phyloP scores from a whole-genome alignment of 805 yeast genomes.

The Yarrowia hollandica region DNA sequence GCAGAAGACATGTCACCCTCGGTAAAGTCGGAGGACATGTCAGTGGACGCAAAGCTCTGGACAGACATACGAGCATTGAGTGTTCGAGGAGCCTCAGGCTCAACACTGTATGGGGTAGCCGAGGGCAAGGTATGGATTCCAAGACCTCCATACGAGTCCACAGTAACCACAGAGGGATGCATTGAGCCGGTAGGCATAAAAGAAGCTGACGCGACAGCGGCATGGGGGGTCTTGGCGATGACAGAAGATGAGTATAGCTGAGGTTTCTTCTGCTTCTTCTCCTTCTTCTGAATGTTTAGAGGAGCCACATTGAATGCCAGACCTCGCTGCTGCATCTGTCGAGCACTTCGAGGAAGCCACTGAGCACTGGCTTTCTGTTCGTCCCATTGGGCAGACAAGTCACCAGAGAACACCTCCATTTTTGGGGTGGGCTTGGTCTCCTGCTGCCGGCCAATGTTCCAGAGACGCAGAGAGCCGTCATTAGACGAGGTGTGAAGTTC shows the following conservation, averaged over 20 bases:
- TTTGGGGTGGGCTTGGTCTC: background rate
- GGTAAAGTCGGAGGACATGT: slow-evolving; percentile 22
- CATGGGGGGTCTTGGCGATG: slow-evolving; percentile 13
- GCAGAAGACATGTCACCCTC: slow-evolving; percentile 21
- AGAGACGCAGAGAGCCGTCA: slow-evolving; percentile 68
- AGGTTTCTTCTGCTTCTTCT: background rate
- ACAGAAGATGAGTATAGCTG: background rate
- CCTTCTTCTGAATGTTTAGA: slow-evolving; percentile 23
- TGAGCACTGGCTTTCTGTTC: background rate
- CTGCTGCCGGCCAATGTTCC: slow-evolving; percentile 49
- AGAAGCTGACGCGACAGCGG: background rate
- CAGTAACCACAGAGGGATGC: slow-evolving; percentile 19
- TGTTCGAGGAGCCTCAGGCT: background rate
- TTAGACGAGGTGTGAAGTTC: slow-evolving; percentile 57
- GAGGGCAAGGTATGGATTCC: slow-evolving; percentile 18
- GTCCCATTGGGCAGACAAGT: slow-evolving; percentile 17
- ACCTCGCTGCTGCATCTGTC: slow-evolving; percentile 16
- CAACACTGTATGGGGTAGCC: background rate
- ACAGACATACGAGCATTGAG: slow-evolving; percentile 13
- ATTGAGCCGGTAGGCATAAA: slow-evolving; percentile 20
- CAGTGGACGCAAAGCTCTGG: slow-evolving; percentile 24
- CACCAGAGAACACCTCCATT: slow-evolving; percentile 1
- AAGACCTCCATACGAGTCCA: slow-evolving; percentile 12
- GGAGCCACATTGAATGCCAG: slow-evolving; percentile 22
- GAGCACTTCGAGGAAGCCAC: slow-evolving; percentile 5